Conservation (phyloP, 1,139 yeast species). For the Geotrichum citri-aurantii region DNA sequence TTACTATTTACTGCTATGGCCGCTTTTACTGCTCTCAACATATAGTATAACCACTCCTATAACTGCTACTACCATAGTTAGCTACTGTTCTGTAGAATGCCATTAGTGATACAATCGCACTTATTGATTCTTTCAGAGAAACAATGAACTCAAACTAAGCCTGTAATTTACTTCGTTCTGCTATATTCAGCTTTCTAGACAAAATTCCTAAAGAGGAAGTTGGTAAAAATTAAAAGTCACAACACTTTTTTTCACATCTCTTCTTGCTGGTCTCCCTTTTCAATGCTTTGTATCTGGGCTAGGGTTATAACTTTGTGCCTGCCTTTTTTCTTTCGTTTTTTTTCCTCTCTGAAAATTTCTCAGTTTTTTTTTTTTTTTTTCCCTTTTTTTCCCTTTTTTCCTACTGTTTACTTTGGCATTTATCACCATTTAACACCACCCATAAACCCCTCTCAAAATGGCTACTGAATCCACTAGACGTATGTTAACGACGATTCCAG, state of each 20-base stretch:
- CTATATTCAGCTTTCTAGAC: neutral
- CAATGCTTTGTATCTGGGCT: too few species aligned
- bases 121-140: too few species aligned
- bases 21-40: too few species aligned
- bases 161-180: neutral
- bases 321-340: neutral
- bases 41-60: too few species aligned
- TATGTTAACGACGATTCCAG: constrained; percentile 4
- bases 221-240: neutral
- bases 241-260: neutral
- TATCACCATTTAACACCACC: constrained; percentile 2
- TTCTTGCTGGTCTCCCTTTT: too few species aligned
- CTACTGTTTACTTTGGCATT: constrained; percentile 5
- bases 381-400: neutral
- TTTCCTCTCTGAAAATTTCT: neutral
- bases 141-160: too few species aligned
- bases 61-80: too few species aligned
- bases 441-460: constrained; percentile 8
- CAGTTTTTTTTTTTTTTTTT: neutral
- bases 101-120: too few species aligned
- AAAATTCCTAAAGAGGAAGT: neutral
- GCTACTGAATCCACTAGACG: constrained; percentile 17
- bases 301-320: too few species aligned
- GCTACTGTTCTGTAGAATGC: too few species aligned
- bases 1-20: too few species aligned